Percentiles rank a stretch among this genome's conserved stretches.
These are phyloP conservation scores for Flaveria bidentis DNA, from an alignment of 129 eudicot species.

Conservation along the genomic window DNA sequence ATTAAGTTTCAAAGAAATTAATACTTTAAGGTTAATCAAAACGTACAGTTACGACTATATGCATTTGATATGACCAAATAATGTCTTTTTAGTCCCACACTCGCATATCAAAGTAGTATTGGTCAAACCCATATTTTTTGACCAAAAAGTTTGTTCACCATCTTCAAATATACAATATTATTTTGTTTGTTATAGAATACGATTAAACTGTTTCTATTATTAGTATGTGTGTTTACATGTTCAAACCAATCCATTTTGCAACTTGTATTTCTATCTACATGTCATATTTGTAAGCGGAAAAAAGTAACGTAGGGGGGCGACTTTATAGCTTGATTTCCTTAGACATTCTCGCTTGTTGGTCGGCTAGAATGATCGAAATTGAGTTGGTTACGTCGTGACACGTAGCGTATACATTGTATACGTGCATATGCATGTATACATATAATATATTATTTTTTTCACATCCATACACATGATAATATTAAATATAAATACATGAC, in stretches of 20 bases:
- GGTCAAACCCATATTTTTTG: slow-evolving; percentile 26
- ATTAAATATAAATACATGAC: not conserved
- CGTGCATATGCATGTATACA: not conserved
- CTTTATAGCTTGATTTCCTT: not conserved
- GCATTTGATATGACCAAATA: slow-evolving; percentile 22
- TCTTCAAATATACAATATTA: not conserved
- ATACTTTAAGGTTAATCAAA: not conserved
- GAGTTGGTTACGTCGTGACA: not conserved
- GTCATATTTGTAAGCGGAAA: not conserved
- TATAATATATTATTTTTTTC: not conserved
- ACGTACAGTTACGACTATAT: not conserved
- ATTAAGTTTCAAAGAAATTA: not conserved
- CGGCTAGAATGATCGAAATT: not conserved
- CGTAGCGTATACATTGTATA: not conserved
- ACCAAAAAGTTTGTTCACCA: slow-evolving; percentile 2
- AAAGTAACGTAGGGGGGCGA: not conserved
- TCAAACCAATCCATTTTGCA: slow-evolving; percentile 18
- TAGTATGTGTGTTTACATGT: slow-evolving; percentile 25
- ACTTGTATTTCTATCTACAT: not conserved
- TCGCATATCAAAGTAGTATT: slow-evolving; percentile 7
- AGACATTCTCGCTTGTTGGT: slow-evolving; percentile 1
- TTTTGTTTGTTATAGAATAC: slow-evolving; percentile 1
- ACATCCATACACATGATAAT: not conserved
- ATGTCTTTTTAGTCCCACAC: slow-evolving; percentile 23
- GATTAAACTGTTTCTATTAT: slow-evolving; percentile 8